Base-by-base conservation (phyloP, 306 rosid species). In the Coriaria nepalensis region DNA sequence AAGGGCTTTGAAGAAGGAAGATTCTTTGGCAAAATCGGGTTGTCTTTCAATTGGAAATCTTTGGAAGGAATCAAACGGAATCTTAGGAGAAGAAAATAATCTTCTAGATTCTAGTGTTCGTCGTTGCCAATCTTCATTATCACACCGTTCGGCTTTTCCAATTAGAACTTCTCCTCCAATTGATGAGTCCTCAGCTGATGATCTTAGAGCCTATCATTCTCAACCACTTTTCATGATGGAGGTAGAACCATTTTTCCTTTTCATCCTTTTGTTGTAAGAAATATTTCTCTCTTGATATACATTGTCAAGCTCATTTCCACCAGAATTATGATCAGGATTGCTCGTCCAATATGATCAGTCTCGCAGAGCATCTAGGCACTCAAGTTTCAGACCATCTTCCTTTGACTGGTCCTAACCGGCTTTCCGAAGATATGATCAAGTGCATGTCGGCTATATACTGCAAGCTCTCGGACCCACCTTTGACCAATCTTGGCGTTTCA, bases 301-400 rank as follows among this genome's bases (percentile, higher is more conserved):
- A 20, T 20, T 20, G 29, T 53, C 38, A n/a, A 35, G 55, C 51
- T n/a, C 13, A 76, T 72, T 41, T 55, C 43, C 65, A 53, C 82
- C 29, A 85, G 87, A 20, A 20, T 20, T 85, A 79, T 65, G 79
- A 75, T 37, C 80, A 73, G 68, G 73, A 68, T 50, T 53, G 73
- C 38, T 73, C 95, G 11, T 61, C 96, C 58, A 86, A 69, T 64
- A 29, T 86, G 52, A 69, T 80, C 43, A 85, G 98, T 62, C 78
- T 92, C 35, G 98, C 98, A 4, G 98, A 92, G 63, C 95, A 92
- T 77, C 96, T 92, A 1, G 98, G 98, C 6, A 79, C 98, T 5
- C 64, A 84, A 50, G 72, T 92, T 47, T 67, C 92, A 2, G 96
- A 92, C 62, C 94, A 85, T 66, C 56, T 86, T 45, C 81, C 76